Evolutionary conservation across 768 basidiomycete species (phyloP).

Genomic region (Lactarius hatsudake): DNA sequence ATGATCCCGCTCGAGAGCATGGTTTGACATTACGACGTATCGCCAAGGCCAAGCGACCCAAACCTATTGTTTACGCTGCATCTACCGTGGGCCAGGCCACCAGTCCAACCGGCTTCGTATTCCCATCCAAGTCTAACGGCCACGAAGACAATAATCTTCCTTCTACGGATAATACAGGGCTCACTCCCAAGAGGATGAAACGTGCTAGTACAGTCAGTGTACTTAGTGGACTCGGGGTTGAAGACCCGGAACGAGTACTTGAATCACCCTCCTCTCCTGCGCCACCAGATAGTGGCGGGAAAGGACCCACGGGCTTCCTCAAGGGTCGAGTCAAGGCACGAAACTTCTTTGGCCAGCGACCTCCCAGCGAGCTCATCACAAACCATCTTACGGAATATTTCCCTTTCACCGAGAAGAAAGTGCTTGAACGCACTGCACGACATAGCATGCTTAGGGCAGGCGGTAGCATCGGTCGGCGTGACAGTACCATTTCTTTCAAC

Average conservation of each 20-base stretch:
- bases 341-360: slow-evolving; percentile 98
- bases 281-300: slow-evolving; percentile 37
- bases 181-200: slow-evolving; percentile 57
- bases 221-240: slow-evolving; percentile 88
- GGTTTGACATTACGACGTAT: slow-evolving; percentile 72
- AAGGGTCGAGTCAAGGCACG: slow-evolving; percentile 71
- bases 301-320: slow-evolving; percentile 27
- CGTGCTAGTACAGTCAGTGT: slow-evolving; percentile 94
- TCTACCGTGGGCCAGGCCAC: slow-evolving; percentile 24
- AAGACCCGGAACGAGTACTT: slow-evolving; percentile 66
- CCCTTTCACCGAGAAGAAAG: slow-evolving; percentile 89
- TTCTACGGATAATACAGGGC: slow-evolving; percentile 7
- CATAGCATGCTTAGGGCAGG: slow-evolving; percentile 79
- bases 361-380: slow-evolving; percentile 95
- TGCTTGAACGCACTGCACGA: slow-evolving; percentile 81
- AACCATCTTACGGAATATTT: slow-evolving; percentile 94
- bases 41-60: slow-evolving; percentile 40
- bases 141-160: slow-evolving; percentile 38
- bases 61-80: slow-evolving; percentile 44
- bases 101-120: slow-evolving; percentile 39
- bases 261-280: slow-evolving; percentile 54
- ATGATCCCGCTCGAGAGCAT: slow-evolving; percentile 75
- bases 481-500: slow-evolving; percentile 47
- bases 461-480: slow-evolving; percentile 47
- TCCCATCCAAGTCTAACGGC: slow-evolving; percentile 32